Evolutionary conservation across 2,329 filamentous ascomycete species (phyloP).

Genomic region (Neodidymelliopsis sp.): DNA sequence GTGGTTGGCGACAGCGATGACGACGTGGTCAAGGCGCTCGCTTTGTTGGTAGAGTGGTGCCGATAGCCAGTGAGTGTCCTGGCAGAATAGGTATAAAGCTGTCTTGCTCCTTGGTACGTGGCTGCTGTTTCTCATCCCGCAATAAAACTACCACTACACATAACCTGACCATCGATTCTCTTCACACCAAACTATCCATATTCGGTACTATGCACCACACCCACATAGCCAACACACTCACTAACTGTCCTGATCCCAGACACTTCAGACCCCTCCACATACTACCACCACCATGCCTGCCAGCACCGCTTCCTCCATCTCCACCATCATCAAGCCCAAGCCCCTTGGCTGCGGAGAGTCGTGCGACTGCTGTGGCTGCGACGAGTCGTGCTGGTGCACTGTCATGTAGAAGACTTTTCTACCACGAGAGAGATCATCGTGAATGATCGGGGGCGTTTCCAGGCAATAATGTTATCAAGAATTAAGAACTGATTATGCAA

Average conservation of each 20-base stretch:
- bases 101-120: background rate
- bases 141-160: too few relatives aligned
- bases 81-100: background rate
- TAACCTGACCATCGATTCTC: too few relatives aligned
- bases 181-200: too few relatives aligned
- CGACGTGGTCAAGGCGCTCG: background rate
- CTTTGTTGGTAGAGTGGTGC: background rate
- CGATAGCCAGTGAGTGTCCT: background rate
- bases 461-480: slow-evolving; percentile 1
- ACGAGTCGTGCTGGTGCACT: slow-evolving; percentile 48
- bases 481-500: background rate
- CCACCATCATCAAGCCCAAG: slow-evolving; percentile 49
- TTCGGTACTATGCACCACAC: too few relatives aligned
- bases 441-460: background rate
- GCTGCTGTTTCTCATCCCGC: background rate
- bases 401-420: slow-evolving; percentile 45
- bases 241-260: background rate
- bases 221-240: background rate
- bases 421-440: background rate
- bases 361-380: slow-evolving; percentile 51
- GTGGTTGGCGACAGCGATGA: slow-evolving; percentile 16
- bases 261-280: background rate
- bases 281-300: slow-evolving; percentile 39
- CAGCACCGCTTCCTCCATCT: slow-evolving; percentile 43
- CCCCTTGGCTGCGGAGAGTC: slow-evolving; percentile 46